These are phyloP conservation scores for Sordariomycetes sp. DNA, from an alignment of 2,329 filamentous ascomycete species.

Conservation along the genomic window DNA sequence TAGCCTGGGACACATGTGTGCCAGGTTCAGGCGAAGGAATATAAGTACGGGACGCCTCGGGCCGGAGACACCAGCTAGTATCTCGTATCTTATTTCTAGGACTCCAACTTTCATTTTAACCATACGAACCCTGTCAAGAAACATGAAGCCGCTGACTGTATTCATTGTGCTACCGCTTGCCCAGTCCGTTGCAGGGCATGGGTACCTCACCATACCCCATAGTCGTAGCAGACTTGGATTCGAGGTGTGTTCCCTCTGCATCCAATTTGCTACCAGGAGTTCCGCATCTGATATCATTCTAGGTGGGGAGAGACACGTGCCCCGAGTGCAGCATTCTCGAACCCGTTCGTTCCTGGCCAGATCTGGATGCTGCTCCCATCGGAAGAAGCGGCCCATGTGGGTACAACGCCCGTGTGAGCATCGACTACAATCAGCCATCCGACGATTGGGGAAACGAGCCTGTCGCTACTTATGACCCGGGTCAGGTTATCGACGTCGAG, in stretches of 20 bases:
- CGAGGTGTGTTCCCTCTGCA: background rate
- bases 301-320: constrained; percentile 32
- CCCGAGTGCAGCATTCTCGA: constrained; percentile 42
- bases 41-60: background rate
- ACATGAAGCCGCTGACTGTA: background rate
- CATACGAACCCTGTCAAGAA: background rate
- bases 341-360: constrained; percentile 34
- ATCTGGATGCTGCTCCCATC: constrained; percentile 28
- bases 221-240: background rate
- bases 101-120: background rate
- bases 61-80: no score
- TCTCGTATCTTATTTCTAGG: background rate
- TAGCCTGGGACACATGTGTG: no score
- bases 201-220: background rate
- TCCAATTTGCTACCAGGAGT: background rate
- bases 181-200: background rate
- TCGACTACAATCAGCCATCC: constrained; percentile 37
- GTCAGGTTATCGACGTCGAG: constrained; percentile 32
- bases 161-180: background rate
- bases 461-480: constrained; percentile 28
- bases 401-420: constrained; percentile 36
- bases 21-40: background rate
- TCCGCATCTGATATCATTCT: background rate
- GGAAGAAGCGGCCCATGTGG: constrained; percentile 37
- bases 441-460: constrained; percentile 26